phyloP scores from a whole-genome alignment of 2,329 filamentous ascomycete species.

The Pseudogymnoascus sp. region DNA sequence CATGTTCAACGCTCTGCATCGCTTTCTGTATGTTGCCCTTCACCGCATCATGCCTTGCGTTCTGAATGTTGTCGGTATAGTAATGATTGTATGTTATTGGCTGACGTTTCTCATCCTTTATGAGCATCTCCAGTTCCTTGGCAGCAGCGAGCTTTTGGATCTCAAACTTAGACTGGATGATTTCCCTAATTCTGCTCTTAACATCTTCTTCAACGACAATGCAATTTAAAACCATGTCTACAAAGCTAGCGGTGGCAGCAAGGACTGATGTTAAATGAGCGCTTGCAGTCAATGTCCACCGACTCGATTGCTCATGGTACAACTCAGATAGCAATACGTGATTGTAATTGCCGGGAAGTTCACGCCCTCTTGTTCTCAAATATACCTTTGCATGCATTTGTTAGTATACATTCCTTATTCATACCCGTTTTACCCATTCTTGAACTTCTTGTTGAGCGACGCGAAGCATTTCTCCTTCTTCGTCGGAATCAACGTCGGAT shows the following conservation, averaged over 20 bases:
- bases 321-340: conserved; percentile 30
- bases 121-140: conserved; percentile 21
- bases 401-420: conserved; percentile 12
- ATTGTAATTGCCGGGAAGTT: conserved; percentile 31
- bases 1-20: conserved; percentile 12
- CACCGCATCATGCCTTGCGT: conserved; percentile 17
- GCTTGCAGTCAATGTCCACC: conserved; percentile 24
- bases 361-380: conserved; percentile 21
- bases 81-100: conserved; percentile 29
- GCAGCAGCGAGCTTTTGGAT: conserved; percentile 14
- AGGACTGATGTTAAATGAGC: conserved; percentile 15
- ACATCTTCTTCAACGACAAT: conserved; percentile 14
- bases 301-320: conserved; percentile 28
- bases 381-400: conserved; percentile 15
- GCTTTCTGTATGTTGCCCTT: conserved; percentile 12
- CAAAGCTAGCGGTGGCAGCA: conserved; percentile 14
- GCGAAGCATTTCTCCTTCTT: neutral
- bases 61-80: conserved; percentile 25
- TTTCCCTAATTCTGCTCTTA: conserved; percentile 1
- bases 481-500: neutral
- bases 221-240: conserved; percentile 14
- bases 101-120: conserved; percentile 20
- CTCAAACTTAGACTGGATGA: conserved; percentile 13
- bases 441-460: conserved; percentile 1
- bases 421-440: conserved; percentile 14